Evolutionary conservation across 2,329 filamentous ascomycete species (phyloP).

Genomic region (Neofusicoccum laricinum): DNA sequence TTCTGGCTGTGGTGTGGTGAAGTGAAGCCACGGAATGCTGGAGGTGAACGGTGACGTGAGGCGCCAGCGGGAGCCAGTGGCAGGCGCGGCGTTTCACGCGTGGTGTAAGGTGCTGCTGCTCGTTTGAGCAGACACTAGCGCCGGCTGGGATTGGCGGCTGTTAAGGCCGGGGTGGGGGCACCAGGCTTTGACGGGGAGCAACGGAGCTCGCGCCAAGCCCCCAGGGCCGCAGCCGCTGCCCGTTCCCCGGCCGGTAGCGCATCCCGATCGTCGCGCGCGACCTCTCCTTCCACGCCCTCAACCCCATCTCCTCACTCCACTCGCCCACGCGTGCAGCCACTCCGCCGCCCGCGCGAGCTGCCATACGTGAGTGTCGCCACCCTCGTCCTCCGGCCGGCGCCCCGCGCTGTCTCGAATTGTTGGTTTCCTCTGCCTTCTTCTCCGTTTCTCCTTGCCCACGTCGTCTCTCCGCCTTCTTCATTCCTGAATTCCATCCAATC

Average conservation of each 20-base stretch:
- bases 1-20: conserved; percentile 38
- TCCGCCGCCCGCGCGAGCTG: conserved; percentile 1
- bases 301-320: conserved; percentile 10
- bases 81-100: too few species aligned
- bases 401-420: conserved; percentile 15
- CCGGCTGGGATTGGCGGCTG: conserved; percentile 18
- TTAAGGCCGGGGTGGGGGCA: conserved; percentile 17
- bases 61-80: conserved; percentile 13
- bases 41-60: conserved; percentile 5
- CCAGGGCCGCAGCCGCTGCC: neutral
- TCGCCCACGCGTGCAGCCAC: conserved; percentile 2
- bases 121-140: neutral
- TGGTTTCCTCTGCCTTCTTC: conserved; percentile 18
- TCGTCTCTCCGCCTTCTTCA: conserved; percentile 16
- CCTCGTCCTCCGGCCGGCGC: conserved; percentile 21
- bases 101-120: neutral
- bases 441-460: conserved; percentile 15
- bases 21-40: neutral
- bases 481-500: conserved; percentile 24
- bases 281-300: conserved; percentile 12
- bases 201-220: neutral
- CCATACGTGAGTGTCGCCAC: conserved; percentile 18
- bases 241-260: neutral
- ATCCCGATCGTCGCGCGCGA: conserved; percentile 9
- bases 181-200: neutral